Conservation (phyloP, 2,329 filamentous ascomycete genomes). For the Botryotinia globosa region DNA sequence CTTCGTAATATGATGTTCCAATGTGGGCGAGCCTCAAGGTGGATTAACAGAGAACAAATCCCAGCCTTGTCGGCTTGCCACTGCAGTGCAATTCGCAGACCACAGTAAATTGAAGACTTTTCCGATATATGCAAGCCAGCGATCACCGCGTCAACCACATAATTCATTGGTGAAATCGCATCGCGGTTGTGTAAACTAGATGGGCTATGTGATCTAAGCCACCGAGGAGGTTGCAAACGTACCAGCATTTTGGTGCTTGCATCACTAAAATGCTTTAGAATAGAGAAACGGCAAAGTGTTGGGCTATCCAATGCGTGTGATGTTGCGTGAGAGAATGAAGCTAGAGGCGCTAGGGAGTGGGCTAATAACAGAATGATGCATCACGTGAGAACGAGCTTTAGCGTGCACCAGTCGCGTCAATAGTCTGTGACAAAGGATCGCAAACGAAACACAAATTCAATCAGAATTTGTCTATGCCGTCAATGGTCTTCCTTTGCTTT, state of each 20-base stretch:
- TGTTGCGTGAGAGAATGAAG: too few relatives aligned
- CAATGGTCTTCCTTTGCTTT: not conserved
- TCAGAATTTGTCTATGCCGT: not conserved
- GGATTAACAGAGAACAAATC: not conserved
- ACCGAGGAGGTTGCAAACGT: not conserved
- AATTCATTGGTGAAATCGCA: not conserved
- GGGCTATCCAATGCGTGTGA: too few relatives aligned
- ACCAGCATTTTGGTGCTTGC: fast-evolving
- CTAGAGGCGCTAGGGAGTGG: too few relatives aligned
- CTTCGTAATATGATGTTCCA: not conserved
- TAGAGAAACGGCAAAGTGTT: not conserved
- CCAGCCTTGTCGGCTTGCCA: not conserved
- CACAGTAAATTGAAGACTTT: not conserved
- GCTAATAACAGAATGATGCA: too few relatives aligned
- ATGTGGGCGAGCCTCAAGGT: not conserved
- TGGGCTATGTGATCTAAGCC: not conserved
- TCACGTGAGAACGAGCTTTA: not conserved
- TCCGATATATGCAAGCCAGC: not conserved
- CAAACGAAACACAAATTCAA: not conserved
- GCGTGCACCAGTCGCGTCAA: not conserved
- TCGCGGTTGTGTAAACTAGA: not conserved
- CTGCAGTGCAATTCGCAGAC: not conserved
- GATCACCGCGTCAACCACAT: too few relatives aligned
- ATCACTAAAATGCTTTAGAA: not conserved
- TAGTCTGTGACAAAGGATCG: not conserved